A percentile compares a stretch with the other conserved stretches of the same genome.
Conservation (phyloP, 805 yeast genomes). For the Teunomyces aglyptinius region DNA sequence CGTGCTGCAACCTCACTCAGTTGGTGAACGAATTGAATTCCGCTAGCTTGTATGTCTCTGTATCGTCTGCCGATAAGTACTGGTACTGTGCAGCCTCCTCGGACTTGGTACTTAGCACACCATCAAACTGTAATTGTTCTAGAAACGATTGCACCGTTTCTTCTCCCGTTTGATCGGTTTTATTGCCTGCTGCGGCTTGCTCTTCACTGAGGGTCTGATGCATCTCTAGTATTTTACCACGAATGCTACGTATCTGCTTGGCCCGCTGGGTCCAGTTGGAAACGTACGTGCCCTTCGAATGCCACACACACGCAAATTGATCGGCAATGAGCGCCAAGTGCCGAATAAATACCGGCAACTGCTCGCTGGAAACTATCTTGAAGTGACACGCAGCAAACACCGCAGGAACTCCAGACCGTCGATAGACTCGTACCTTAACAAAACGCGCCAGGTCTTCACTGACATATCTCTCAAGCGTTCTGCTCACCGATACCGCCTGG, state of each 20-base stretch:
- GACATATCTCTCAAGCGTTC: neutral
- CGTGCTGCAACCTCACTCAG: conserved; percentile 8
- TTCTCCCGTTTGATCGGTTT: conserved; percentile 4
- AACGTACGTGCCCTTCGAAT: conserved; percentile 46
- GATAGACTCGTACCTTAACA: conserved; percentile 62
- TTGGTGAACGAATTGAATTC: conserved; percentile 31
- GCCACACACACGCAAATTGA: conserved; percentile 77
- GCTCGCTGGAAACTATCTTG: conserved; percentile 61
- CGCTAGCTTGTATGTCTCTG: conserved; percentile 20
- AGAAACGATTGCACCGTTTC: conserved; percentile 2
- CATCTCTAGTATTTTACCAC: conserved; percentile 24
- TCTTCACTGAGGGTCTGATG: conserved; percentile 30
- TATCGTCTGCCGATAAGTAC: conserved; percentile 6
- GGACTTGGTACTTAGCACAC: neutral
- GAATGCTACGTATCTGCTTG: conserved; percentile 46
- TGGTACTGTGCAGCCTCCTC: conserved; percentile 7
- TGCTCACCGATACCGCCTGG: conserved; percentile 5
- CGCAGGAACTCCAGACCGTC: conserved; percentile 72
- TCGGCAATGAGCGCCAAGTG: conserved; percentile 64
- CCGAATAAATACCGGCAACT: conserved; percentile 63
- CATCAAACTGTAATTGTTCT: conserved; percentile 3
- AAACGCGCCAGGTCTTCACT: conserved; percentile 19
- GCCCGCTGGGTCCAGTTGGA: conserved; percentile 70
- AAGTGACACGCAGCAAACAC: conserved; percentile 73
- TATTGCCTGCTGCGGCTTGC: conserved; percentile 10